Conservation (phyloP, 768 basidiomycete species). For the Boletellus ananas region DNA sequence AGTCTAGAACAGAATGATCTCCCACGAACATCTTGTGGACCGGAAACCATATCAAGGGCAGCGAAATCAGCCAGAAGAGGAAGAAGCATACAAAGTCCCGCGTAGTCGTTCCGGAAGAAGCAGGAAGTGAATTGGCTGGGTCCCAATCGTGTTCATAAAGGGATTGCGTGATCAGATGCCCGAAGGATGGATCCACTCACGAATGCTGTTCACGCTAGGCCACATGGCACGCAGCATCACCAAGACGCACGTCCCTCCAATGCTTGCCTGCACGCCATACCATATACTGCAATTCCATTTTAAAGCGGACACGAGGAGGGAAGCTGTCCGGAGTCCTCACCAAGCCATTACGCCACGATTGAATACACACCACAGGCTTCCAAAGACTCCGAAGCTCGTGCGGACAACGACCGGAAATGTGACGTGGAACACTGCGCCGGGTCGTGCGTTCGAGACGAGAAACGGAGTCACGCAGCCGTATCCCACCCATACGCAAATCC, state of each 20-base stretch:
- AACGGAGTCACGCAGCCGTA: slow-evolving; percentile 62
- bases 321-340: slow-evolving; percentile 37
- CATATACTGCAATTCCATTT: slow-evolving; percentile 47
- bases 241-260: slow-evolving; percentile 75
- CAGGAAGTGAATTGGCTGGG: slow-evolving; percentile 67
- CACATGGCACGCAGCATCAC: slow-evolving; percentile 75
- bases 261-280: slow-evolving; percentile 79
- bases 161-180: background rate
- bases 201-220: slow-evolving; percentile 66
- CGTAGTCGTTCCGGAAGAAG: slow-evolving; percentile 70
- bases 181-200: slow-evolving; percentile 36
- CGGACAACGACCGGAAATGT: slow-evolving; percentile 74
- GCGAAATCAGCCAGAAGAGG: slow-evolving; percentile 79
- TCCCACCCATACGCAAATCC: slow-evolving; percentile 74
- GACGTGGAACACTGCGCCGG: slow-evolving; percentile 73
- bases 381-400: slow-evolving; percentile 76
- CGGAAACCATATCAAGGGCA: slow-evolving; percentile 80
- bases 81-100: slow-evolving; percentile 79
- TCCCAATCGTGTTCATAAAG: slow-evolving; percentile 6
- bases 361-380: slow-evolving; percentile 76
- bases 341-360: slow-evolving; percentile 72
- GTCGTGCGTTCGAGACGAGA: slow-evolving; percentile 72
- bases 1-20: slow-evolving; percentile 6
- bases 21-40: slow-evolving; percentile 69
- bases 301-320: slow-evolving; percentile 14